These are phyloP conservation scores for Ceratocystis cubensis DNA, from an alignment of 2,329 filamentous ascomycete genomes.

Conservation along the genomic window DNA sequence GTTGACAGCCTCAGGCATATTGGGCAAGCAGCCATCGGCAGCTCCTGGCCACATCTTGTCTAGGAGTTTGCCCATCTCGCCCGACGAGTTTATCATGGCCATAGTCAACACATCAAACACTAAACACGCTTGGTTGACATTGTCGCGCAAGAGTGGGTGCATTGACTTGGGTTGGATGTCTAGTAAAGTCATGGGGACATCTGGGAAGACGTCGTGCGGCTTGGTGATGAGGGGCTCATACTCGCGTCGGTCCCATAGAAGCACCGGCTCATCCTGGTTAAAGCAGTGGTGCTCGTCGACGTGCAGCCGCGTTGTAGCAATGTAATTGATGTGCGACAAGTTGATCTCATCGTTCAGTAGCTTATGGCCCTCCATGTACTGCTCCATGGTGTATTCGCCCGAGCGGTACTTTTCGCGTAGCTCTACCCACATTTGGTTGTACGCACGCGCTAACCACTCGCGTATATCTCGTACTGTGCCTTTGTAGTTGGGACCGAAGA, in stretches of 20 bases:
- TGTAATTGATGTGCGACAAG: conserved; percentile 27
- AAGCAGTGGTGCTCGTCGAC: conserved; percentile 45
- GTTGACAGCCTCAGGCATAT: conserved; percentile 40
- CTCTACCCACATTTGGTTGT: conserved; percentile 4
- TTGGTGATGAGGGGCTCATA: conserved; percentile 55
- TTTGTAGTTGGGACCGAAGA: background rate
- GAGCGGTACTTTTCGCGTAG: conserved; percentile 10
- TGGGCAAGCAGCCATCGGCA: conserved; percentile 37
- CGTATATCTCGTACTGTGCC: conserved; percentile 8
- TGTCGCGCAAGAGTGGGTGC: conserved; percentile 37
- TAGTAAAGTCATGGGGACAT: conserved; percentile 43
- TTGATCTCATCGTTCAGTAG: conserved; percentile 28
- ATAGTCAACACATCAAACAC: conserved; percentile 34
- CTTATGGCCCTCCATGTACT: conserved; percentile 26
- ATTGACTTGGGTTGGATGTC: conserved; percentile 52
- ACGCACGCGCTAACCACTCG: conserved; percentile 13
- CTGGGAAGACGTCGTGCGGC: conserved; percentile 54
- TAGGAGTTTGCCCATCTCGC: conserved; percentile 35
- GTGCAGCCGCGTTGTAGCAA: conserved; percentile 30
- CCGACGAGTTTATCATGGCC: conserved; percentile 29
- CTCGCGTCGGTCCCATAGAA: conserved; percentile 57
- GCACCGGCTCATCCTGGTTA: conserved; percentile 36
- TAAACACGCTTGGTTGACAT: conserved; percentile 34
- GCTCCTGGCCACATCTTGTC: conserved; percentile 48
- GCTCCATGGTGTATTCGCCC: conserved; percentile 21